Evolutionary conservation across 768 basidiomycete genomes (phyloP), one percentile per base, ranked within the genome.

Genomic region (Tylopilus cervinicoccineus): DNA sequence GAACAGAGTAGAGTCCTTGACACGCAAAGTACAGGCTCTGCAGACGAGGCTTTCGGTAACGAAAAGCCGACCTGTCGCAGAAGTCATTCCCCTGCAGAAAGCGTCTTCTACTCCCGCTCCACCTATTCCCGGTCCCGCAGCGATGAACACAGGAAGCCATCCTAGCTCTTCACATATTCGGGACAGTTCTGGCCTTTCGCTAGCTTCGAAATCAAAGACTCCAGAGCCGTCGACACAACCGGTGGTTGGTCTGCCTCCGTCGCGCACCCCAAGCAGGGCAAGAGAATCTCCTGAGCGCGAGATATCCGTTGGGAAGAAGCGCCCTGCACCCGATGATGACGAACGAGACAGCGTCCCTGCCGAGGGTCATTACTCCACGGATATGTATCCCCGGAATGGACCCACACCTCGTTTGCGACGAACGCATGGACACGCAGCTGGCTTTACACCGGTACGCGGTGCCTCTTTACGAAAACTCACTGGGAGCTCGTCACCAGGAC

Each of bases 261-360:
- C 73, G 26, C 75, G 77, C 31, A 80, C 80, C 1, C 80, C 83
- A 20, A 76, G 80, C 53, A 50, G 50, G 64, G 58, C 38, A 58
- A 55, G 23, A 46, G 61, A 53, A 42, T 62, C 68, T 33, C 62
- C 72, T 38, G 62, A 40, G 11, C 34, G 70, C 19, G 67, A 76
- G 14, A 50, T 57, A 6, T 75, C 78, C 29, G 59, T 66, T 24
- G 82, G 85, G 26, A 83, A 81, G 70, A 90, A 89, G 61, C 77
- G 88, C 11, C 78, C 80, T 20, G 83, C 81, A 23, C 88, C 88
- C 2, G 88, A 89, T 47, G 87, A 90, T 56, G 86, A 85, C 53
- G 86, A 88, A 42, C 70, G 73, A 53, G 60, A 76, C 65, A 74
- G 76, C 44, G 66, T 84, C 23, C 83, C 86, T 22, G 76, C 78